A percentile compares a stretch with the other conserved stretches of the same genome.
These are phyloP conservation scores for Amphichorda felina DNA, from an alignment of 2,329 filamentous ascomycete genomes.

Conservation along the genomic window DNA sequence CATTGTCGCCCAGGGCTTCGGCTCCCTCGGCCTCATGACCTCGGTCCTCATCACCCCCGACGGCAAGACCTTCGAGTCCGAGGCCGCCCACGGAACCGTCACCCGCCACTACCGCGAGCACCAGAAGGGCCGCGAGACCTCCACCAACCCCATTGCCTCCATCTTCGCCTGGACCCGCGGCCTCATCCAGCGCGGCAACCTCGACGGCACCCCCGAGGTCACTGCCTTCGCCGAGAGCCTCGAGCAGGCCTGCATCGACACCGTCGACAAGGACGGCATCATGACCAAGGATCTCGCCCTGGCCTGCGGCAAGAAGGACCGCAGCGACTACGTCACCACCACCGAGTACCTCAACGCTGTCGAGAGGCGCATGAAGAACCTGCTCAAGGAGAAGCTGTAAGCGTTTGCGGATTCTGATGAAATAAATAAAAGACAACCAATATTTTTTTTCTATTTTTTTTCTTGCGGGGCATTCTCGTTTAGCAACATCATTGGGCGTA, in stretches of 20 bases:
- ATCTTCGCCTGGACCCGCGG: slow-evolving; percentile 99
- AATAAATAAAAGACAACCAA: neutral
- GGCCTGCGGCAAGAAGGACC: slow-evolving; percentile 76
- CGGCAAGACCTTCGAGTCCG: slow-evolving; percentile 93
- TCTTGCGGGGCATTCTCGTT: no score
- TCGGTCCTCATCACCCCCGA: slow-evolving; percentile 94
- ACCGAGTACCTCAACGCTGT: slow-evolving; percentile 86
- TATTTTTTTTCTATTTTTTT: neutral
- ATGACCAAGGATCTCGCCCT: slow-evolving; percentile 99
- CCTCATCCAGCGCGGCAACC: slow-evolving; percentile 80
- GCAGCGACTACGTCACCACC: slow-evolving; percentile 82
- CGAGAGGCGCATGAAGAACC: slow-evolving; percentile 75
- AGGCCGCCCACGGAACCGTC: slow-evolving; percentile 96
- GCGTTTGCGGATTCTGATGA: neutral
- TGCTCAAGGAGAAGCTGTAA: slow-evolving; percentile 68
- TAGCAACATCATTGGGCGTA: no score
- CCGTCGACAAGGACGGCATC: slow-evolving; percentile 84
- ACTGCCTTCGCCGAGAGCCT: slow-evolving; percentile 84
- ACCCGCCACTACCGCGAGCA: slow-evolving; percentile 98
- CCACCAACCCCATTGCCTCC: slow-evolving; percentile 95
- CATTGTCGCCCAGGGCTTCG: slow-evolving; percentile 95
- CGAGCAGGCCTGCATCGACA: slow-evolving; percentile 88
- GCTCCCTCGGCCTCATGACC: slow-evolving; percentile 96
- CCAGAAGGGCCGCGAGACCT: slow-evolving; percentile 95
- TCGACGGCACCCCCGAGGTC: slow-evolving; percentile 87